Evolutionary conservation across 805 yeast species (phyloP).

Genomic region (Starmerella cellae): DNA sequence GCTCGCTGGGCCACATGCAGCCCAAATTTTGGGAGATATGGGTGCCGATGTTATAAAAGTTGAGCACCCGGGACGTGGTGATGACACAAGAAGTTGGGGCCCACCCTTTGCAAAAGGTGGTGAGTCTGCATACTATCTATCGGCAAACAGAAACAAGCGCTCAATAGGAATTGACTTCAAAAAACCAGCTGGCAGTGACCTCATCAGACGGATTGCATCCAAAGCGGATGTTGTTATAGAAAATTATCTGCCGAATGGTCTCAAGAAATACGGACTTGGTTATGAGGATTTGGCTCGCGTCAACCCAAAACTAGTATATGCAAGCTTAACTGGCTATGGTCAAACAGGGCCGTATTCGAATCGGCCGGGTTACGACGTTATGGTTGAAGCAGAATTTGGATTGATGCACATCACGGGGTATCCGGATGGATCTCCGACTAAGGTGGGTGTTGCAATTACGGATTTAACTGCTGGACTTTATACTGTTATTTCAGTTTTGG

Average conservation of each 20-base stretch:
- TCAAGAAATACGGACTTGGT: conserved; percentile 28
- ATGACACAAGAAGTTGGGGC: conserved; percentile 35
- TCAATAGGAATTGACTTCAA: conserved; percentile 30
- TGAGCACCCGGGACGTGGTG: conserved; percentile 33
- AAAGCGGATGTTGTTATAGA: conserved; percentile 31
- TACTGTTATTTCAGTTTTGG: conserved; percentile 30
- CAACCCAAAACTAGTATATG: conserved; percentile 28
- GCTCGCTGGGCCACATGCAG: conserved; percentile 33
- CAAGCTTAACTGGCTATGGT: conserved; percentile 33
- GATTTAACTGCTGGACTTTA: conserved; percentile 33
- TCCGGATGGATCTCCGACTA: conserved; percentile 31
- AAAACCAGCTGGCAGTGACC: conserved; percentile 25
- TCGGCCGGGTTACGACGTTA: conserved; percentile 34
- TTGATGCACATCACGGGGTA: conserved; percentile 35
- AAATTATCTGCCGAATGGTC: conserved; percentile 31
- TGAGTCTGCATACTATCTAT: conserved; percentile 31
- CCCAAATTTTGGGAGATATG: conserved; percentile 32
- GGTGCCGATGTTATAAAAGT: conserved; percentile 34
- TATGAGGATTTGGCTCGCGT: conserved; percentile 23
- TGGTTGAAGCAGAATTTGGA: conserved; percentile 36
- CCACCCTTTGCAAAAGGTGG: conserved; percentile 32
- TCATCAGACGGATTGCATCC: conserved; percentile 24
- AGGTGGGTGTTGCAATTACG: conserved; percentile 35
- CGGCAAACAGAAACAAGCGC: conserved; percentile 30
- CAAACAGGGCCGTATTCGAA: conserved; percentile 31